Evolutionary conservation across 192 early-diverging fungal species (phyloP), one percentile per base, ranked within the genome.

Genomic region (Phlyctochytrium arcticum): DNA sequence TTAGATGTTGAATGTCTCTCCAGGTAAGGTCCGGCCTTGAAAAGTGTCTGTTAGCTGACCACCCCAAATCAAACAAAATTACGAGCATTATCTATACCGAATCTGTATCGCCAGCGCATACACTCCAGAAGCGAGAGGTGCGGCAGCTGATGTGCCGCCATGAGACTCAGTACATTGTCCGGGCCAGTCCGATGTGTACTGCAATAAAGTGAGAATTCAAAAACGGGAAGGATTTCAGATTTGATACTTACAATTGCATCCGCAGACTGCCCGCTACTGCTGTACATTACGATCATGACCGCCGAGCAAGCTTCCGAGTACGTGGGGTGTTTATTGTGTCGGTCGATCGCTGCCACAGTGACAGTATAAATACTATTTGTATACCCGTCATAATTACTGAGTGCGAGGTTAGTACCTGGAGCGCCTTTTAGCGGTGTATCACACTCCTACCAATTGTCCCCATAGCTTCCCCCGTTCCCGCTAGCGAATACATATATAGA

Each of bases 281-380:
- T 90, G 71, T 96, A 98, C 31, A 91, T 88, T 24, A 90, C 91
- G 2, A 86, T 85, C 61, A 98, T 71, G 69, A 93, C 90, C 3
- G 95, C 95, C 9, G 89, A 82, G 65, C 95, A 98, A 10, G 70
- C 56, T 74, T 98, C 95, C 19, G 92, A 85, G 68, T 96, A 98
- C 39, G 71, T 73, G 5, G 95, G 93, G 65, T 94, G 92, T 4
- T 76, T 50, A 42, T 91, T 88, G 0, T 74, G 49, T 35, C 88
- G 84, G 64, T 91, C 87, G 36, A 98, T 80, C 26, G 95, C 92
- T 5, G 90, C 90, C 9, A 98, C 89, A 3, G 93, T 94, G 60
- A 98, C 88, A 1, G 95, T 96, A 72, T 92, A 98, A 15, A 94
- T 91, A 62, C 88, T 90, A 77, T 98, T 98, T 26, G 94, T 93